These are phyloP conservation scores for Fusarium siculi DNA, from an alignment of 2,329 filamentous ascomycete genomes.

Conservation along the genomic window DNA sequence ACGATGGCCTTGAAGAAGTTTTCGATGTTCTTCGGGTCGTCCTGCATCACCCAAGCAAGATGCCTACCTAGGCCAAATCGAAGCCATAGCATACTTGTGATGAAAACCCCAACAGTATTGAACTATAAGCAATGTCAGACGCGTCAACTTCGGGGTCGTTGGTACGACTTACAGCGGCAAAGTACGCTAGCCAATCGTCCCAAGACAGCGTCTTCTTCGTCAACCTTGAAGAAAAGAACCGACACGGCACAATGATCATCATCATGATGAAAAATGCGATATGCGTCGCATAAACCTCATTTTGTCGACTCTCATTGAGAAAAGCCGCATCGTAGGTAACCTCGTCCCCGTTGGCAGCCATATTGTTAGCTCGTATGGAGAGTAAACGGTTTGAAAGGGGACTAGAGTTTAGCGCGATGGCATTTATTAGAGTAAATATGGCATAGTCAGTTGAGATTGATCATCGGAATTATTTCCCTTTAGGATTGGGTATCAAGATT, in stretches of 20 bases:
- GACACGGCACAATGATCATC: constrained; percentile 1
- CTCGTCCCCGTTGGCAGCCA: background rate
- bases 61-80: background rate
- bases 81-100: constrained; percentile 1
- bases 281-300: background rate
- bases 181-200: constrained; percentile 10
- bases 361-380: background rate
- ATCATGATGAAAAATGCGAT: background rate
- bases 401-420: rapidly evolving
- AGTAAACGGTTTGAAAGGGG: rapidly evolving
- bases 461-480: background rate
- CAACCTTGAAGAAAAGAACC: background rate
- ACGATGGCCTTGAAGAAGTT: constrained; percentile 2
- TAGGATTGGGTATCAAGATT: background rate
- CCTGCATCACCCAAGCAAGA: background rate
- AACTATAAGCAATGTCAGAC: background rate
- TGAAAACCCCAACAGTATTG: background rate
- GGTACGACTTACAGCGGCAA: background rate
- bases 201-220: background rate
- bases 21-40: background rate
- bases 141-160: rapidly evolving
- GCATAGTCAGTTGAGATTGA: background rate
- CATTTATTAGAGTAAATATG: background rate
- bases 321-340: background rate
- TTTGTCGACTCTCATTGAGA: background rate